Base-by-base conservation (phyloP, 148 eudicot species). In the Vaccinium darrowii region DNA sequence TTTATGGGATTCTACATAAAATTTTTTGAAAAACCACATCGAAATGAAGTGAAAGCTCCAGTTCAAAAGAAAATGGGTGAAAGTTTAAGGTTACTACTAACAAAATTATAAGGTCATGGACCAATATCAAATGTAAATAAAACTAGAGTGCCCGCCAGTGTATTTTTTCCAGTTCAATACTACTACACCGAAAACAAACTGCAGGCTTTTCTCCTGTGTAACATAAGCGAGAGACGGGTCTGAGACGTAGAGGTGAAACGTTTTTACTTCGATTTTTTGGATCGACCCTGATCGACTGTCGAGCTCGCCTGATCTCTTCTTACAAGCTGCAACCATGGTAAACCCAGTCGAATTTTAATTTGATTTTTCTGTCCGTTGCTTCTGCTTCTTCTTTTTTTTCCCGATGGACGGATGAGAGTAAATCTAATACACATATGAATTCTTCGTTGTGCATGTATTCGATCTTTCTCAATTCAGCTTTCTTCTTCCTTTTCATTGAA, bases 261-360 rank as follows among this genome's bases (percentile, higher is more conserved):
- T 79, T 58, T 53, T 79, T 39, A 50, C 57, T 51, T 77, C 1
- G 80, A 11, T 25, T 78, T 52, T 27, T n/a, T 78, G 27, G 80
- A 65, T 65, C 51, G 21, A 14, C 60, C 16, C 13, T 12, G 63
- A 78, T 30, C 14, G 33, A 27, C 36, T 47, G 16, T 60, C 54
- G 33, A 58, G 25, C 30, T 80, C 11, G 18, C 30, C 53, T 62
- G 73, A 80, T 62, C 73, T 80, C 82, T 58, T 62, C 30, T 80
- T 36, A 23, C 51, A n/a, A 80, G 25, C 72, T 60, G 19, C 69
- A 80, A 80, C 72, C 54, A 80, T 80, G 83, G 83, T 80, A 80
- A 80, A 43, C n/a, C 72, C 83, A 18, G 21, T 13, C 18, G 62
- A 80, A n/a, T 80, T 80, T 12, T 80, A 9, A 14, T 80, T 8